Conservation (phyloP, 2,329 filamentous ascomycete species). For the Emergomyces africanus region DNA sequence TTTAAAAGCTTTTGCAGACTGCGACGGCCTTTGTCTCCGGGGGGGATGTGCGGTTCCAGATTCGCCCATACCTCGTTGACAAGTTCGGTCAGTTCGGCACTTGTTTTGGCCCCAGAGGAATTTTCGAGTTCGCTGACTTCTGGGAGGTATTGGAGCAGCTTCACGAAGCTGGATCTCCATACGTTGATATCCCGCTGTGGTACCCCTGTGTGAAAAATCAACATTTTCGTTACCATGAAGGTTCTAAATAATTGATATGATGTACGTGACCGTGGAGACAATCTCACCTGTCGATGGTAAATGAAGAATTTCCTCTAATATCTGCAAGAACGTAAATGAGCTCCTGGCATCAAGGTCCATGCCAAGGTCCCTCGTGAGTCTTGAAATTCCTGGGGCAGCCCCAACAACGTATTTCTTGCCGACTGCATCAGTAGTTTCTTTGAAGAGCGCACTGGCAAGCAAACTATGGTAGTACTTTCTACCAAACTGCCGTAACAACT, state of each 20-base stretch:
- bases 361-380: neutral
- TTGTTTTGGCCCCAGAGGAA: neutral
- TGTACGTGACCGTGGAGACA: neutral
- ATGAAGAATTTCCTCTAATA: neutral
- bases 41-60: neutral
- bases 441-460: constrained; percentile 1
- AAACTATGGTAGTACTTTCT: constrained; percentile 1
- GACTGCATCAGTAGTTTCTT: neutral
- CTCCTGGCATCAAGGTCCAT: neutral
- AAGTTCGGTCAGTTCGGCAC: neutral
- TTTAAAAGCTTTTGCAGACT: neutral
- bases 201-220: neutral
- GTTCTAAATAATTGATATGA: neutral
- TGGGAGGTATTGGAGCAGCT: neutral
- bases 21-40: neutral
- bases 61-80: neutral
- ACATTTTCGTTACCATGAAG: neutral
- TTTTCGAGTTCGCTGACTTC: neutral
- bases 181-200: neutral
- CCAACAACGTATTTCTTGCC: neutral
- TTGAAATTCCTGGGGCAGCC: neutral
- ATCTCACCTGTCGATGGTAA: neutral
- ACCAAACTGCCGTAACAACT: neutral
- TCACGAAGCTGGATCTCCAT: neutral
- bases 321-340: neutral